Percentiles rank a stretch among this genome's conserved stretches.
Conservation (phyloP, 2,329 filamentous ascomycete genomes). For the Reticulascus tulasneorum region DNA sequence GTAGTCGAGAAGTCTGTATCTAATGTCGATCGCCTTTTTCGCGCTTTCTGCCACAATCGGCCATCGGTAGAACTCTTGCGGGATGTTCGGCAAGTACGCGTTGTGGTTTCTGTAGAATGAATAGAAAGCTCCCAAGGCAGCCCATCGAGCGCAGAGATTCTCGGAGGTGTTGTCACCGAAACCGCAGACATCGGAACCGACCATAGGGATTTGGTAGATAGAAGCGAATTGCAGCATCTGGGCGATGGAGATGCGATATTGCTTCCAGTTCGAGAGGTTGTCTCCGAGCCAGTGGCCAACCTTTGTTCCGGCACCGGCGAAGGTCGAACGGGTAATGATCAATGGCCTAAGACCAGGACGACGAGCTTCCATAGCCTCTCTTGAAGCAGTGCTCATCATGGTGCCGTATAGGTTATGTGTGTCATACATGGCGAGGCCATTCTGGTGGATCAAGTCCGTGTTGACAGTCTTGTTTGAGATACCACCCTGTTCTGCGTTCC, state of each 20-base stretch:
- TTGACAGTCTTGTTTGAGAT: constrained; percentile 58
- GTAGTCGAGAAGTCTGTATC: constrained; percentile 81
- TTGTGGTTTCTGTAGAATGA: constrained; percentile 72
- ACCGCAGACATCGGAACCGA: constrained; percentile 72
- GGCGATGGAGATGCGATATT: constrained; percentile 40
- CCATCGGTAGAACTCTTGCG: constrained; percentile 70
- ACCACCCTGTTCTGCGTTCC: constrained; percentile 30
- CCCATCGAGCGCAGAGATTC: constrained; percentile 66
- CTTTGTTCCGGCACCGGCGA: constrained; percentile 65
- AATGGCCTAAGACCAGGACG: constrained; percentile 62
- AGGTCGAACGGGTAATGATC: constrained; percentile 73
- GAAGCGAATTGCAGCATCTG: constrained; percentile 29
- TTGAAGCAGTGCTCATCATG: constrained; percentile 66
- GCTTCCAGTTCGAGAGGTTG: constrained; percentile 51
- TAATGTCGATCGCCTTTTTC: constrained; percentile 62
- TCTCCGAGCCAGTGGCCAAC: constrained; percentile 59
- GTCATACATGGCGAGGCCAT: constrained; percentile 67
- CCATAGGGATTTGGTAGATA: constrained; percentile 66
- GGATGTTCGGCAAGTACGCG: constrained; percentile 30
- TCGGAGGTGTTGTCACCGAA: constrained; percentile 63
- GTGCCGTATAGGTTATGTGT: constrained; percentile 74
- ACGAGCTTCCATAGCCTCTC: constrained; percentile 61
- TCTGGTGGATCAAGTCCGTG: constrained; percentile 64
- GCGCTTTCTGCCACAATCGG: constrained; percentile 58
- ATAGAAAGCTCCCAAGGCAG: constrained; percentile 64